These are phyloP conservation scores for Saccharomycopsis hybrid DNA, from an alignment of 1,139 yeast species.

Conservation along the genomic window DNA sequence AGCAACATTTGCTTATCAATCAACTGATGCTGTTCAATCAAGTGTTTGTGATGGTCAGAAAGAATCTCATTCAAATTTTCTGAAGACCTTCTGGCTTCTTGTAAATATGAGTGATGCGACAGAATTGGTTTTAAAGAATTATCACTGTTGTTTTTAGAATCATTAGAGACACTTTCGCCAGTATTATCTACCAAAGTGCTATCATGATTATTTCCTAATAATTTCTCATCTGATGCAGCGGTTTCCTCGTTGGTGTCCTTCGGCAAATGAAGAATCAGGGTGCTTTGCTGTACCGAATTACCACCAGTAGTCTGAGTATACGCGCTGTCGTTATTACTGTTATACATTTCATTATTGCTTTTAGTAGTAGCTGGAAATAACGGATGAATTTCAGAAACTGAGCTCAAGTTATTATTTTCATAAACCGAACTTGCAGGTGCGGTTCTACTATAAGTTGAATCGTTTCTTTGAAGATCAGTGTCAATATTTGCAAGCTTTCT, in stretches of 20 bases:
- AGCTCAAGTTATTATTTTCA: not conserved
- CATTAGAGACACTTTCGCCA: not conserved
- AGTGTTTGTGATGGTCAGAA: slow-evolving; percentile 8
- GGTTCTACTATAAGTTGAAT: not conserved
- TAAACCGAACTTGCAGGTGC: not conserved
- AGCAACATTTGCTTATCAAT: slow-evolving; percentile 13
- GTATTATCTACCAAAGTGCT: not conserved
- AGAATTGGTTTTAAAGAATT: not conserved
- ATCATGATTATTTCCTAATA: not conserved
- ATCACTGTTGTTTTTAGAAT: not conserved
- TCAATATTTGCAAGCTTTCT: not conserved
- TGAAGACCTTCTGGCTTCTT: slow-evolving; percentile 7
- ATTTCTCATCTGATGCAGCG: not conserved
- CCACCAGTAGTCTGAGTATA: not conserved
- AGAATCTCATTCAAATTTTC: slow-evolving; percentile 11
- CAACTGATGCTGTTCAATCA: slow-evolving; percentile 10
- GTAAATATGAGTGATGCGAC: slow-evolving; percentile 3
- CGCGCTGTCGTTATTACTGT: not conserved
- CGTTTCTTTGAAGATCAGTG: not conserved
- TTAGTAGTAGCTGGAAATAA: not conserved
- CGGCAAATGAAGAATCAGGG: too few relatives aligned
- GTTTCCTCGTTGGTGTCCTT: not conserved
- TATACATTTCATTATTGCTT: not conserved
- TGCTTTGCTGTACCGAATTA: too few relatives aligned
- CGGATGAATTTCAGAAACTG: not conserved